phyloP scores from a whole-genome alignment of 768 basidiomycete species.

The Myochromella boudieri region DNA sequence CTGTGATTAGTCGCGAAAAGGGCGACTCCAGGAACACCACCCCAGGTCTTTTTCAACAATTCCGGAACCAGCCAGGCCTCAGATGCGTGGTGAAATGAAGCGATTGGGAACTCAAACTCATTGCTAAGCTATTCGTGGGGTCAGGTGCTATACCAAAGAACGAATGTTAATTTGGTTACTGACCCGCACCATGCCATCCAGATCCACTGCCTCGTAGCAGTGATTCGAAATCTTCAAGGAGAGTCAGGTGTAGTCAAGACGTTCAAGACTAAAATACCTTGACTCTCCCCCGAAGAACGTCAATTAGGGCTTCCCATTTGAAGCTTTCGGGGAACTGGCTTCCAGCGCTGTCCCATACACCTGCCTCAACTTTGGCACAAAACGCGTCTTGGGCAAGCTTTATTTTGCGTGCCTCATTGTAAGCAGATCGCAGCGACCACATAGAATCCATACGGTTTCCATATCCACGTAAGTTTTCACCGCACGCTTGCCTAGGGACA shows the following conservation, averaged over 20 bases:
- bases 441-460: conserved; percentile 74
- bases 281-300: conserved; percentile 83
- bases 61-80: conserved; percentile 90
- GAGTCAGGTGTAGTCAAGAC: conserved; percentile 2
- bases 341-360: conserved; percentile 38
- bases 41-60: conserved; percentile 72
- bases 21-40: conserved; percentile 68
- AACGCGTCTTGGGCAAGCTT: conserved; percentile 71
- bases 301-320: conserved; percentile 77
- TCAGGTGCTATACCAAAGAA: background rate
- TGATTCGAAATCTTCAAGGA: conserved; percentile 54
- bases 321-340: conserved; percentile 66
- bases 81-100: conserved; percentile 85
- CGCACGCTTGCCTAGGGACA: conserved; percentile 67
- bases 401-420: conserved; percentile 68
- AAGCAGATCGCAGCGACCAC: conserved; percentile 81
- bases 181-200: conserved; percentile 68
- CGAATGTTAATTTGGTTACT: conserved; percentile 20
- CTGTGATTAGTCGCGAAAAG: conserved; percentile 79
- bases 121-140: conserved; percentile 62
- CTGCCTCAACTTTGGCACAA: conserved; percentile 59
- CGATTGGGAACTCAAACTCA: conserved; percentile 84
- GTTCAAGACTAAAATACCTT: conserved; percentile 50
- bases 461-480: conserved; percentile 46
- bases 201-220: conserved; percentile 74